Base-by-base conservation (phyloP, 2,329 filamentous ascomycete genomes). In the Hypoxylon sp. region DNA sequence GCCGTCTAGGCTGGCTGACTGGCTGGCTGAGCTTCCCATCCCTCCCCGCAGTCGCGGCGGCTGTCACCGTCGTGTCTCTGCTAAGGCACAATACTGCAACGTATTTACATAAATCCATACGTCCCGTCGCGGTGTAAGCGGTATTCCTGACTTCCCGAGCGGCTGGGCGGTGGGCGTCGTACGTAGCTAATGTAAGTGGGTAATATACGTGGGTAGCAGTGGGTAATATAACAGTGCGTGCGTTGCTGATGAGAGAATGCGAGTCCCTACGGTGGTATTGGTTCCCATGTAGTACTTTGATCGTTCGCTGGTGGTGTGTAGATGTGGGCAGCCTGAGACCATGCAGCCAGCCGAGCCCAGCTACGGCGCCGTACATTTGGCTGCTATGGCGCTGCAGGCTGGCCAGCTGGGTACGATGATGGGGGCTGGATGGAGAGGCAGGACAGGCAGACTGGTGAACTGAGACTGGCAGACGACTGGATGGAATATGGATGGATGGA, bases 121-220 rank as follows among this genome's bases (percentile, higher is more conserved):
- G 31, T 35, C n/a, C n/a, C n/a, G n/a, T n/a, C n/a, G 18, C 5
- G n/a, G 9, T 18, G 31, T 18, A 35, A 15, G 31, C 15, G 47
- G 51, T 54, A 49, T 48, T 58, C 55, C 46, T 55, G 55, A 47
- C 38, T 62, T 62, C 58, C 58, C 58, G 51, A 62, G 50, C 50
- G 50, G 51, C 55, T 62, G 58, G 58, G 54, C 55, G 53, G 57
- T 57, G 58, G 53, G 53, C 52, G 26, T 49, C 38, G 33, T 46
- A 47, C 48, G 48, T 37, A 37, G 40, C 56, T 6, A 13, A 3
- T 20, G 21, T 42, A 24, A 10, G 38, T 42, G 21, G n/a, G 21
- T 21, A 45, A 21, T 23, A 47, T 35, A 23, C 21, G 29, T 18
- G 33, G n/a, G 31, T 35, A 17, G 31, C 23, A 24, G 15, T 35